Evolutionary conservation across 768 basidiomycete species (phyloP), one percentile per base, ranked within the genome.

Genomic region (Mycena filopes): DNA sequence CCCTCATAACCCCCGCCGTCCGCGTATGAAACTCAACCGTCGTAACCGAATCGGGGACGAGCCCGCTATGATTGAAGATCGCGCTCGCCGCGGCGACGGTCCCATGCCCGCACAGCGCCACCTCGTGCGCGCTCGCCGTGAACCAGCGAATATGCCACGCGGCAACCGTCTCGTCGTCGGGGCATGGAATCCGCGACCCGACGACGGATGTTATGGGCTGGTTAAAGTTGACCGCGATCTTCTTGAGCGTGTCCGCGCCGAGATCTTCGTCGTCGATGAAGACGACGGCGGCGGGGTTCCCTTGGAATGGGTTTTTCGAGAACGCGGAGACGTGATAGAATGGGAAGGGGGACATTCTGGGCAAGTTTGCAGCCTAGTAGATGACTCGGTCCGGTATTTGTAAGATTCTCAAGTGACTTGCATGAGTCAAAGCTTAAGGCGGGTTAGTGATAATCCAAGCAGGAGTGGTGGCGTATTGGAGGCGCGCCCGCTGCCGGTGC

Each of bases 211-310:
- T 73, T 53, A 84, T 79, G 11, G 84, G 84, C 59, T 86, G 84
- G 60, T 81, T 81, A 31, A 87, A 74, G 59, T 83, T 84, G 54
- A 69, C 72, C 3, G 84, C 76, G 25, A 84, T 77, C 20, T 73
- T 71, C 50, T 67, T 69, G 15, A 83, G 74, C 9, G 68, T 70
- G 10, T 76, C 76, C 0, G 66, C 62, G 18, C 64, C 67, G 20
- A 67, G 81, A 64, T 8, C 70, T 61, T 33, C 60, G 56, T 33
- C 60, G 56, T 82, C 77, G 9, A 80, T 67, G 63, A 83, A 77
- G 54, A 82, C 72, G 42, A 84, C 72, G 8, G 74, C 77, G 4
- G 84, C 83, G 0, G 84, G 83, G 66, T 85, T 86, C 2, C 85
- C 83, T 15, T 75, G 74, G 71, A 82, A 75, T 57, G 81, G 59